These are phyloP conservation scores for Lyophyllum semitale DNA, from an alignment of 768 basidiomycete genomes.

Conservation along the genomic window DNA sequence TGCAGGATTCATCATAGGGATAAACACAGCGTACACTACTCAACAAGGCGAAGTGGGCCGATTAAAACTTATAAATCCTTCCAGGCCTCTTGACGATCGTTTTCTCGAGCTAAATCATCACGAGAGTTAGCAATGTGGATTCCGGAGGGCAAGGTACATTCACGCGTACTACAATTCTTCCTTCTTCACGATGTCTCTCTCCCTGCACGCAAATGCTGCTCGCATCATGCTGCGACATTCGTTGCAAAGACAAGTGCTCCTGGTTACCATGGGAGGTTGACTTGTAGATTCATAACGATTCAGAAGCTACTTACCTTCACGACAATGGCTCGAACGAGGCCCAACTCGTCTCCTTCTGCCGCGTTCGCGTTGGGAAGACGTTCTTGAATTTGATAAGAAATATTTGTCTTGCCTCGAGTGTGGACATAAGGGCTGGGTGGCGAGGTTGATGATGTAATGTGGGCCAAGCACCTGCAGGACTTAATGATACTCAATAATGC, in stretches of 20 bases:
- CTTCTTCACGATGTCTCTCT: no score
- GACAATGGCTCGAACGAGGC: neutral
- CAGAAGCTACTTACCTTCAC: neutral
- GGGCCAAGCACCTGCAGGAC: neutral
- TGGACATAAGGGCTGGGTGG: neutral
- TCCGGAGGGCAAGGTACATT: no score
- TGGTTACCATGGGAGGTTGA: neutral
- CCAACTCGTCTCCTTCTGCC: neutral
- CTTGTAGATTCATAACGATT: neutral
- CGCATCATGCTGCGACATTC: no score
- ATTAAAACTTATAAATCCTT: no score
- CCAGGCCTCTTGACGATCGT: no score
- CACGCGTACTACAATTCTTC: no score
- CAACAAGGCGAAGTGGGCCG: no score
- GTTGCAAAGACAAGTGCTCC: neutral
- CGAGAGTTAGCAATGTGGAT: no score
- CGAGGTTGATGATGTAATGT: neutral
- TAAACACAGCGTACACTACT: no score
- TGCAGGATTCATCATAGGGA: no score
- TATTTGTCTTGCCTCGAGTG: neutral
- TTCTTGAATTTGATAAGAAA: neutral
- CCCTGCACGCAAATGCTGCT: no score
- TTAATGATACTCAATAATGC: neutral
- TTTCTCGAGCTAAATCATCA: no score
- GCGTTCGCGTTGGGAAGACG: neutral